Base-by-base conservation (phyloP, 768 basidiomycete species). In the Hypholoma sublateritium region DNA sequence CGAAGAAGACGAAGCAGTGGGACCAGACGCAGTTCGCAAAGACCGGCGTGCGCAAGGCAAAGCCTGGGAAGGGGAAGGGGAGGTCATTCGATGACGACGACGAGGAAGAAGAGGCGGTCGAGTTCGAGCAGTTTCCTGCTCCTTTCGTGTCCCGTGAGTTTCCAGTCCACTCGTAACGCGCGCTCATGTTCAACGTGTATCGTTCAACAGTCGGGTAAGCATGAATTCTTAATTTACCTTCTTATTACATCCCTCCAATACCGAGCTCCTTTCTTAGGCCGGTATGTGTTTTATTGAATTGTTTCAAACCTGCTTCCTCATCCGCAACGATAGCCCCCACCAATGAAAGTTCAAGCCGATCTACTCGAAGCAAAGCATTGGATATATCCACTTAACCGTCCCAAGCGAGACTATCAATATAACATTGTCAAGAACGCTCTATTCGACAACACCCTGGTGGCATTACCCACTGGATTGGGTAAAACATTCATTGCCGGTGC, bases 401-500 rank as follows among this genome's bases (percentile, higher is more conserved):
- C 89, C 0, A 89, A 91, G 63, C 89, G 97, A 59, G 89, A 91
- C 62, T 99, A 98, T 66, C 97, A 99, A 64, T 95, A 81, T 69
- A 96, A 97, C 57, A 98, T 99, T 57, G 89, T 93, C 56, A 86
- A 81, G 65, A 80, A 84, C 28, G 90, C 87, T 63, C 78, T 99
- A 21, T 93, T 91, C 65, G 91, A 98, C 22, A 98, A 99, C 67
- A 91, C 93, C 6, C 82, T 99, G 7, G 95, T 98, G 25, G 90
- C 95, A 0, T 75, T 99, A 13, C 97, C 97, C 1, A 99, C 97
- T 0, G 97, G 97, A 44, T 76, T 98, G 12, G 97, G 97, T 14
- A 99, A 99, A 74, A 99, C 97, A 0, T 98, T 99, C 65, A 90
- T 99, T 58, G 97, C 97, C 3, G 95, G 96, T 1, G 93, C 93